phyloP scores from a whole-genome alignment of 352 stramenopile species.

The Phytopythium mirpurense region DNA sequence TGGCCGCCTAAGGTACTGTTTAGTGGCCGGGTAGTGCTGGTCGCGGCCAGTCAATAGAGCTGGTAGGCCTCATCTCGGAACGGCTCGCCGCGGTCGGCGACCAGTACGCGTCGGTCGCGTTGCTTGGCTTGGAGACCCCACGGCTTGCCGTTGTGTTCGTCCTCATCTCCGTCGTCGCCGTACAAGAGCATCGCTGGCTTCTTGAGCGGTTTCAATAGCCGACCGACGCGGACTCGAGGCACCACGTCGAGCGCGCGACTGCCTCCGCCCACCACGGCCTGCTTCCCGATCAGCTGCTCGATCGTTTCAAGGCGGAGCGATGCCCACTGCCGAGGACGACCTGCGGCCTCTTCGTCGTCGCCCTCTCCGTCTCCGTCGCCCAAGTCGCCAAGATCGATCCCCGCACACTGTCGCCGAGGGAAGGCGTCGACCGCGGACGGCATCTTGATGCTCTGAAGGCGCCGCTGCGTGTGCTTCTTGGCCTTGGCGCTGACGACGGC shows the following conservation, averaged over 20 bases:
- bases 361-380: constrained; percentile 7
- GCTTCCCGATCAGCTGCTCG: constrained; percentile 19
- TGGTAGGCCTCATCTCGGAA: constrained; percentile 26
- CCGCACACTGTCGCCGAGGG: constrained; percentile 11
- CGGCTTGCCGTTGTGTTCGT: not conserved
- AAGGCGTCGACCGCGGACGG: constrained; percentile 36
- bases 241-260: constrained; percentile 26
- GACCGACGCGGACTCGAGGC: constrained; percentile 34
- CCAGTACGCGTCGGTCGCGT: constrained; percentile 27
- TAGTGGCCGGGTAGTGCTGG: no score
- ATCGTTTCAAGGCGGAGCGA: constrained; percentile 15
- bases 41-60: not conserved
- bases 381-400: constrained; percentile 4
- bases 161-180: not conserved
- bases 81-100: constrained; percentile 30
- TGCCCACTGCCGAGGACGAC: not conserved
- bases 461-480: constrained; percentile 48
- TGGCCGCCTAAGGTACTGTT: no score
- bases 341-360: no score
- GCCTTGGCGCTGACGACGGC: constrained; percentile 21
- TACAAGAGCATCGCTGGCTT: constrained; percentile 34
- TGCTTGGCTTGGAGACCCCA: not conserved
- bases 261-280: constrained; percentile 1
- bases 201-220: constrained; percentile 40
- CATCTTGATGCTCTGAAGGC: constrained; percentile 48